phyloP scores from a whole-genome alignment of 352 stramenopile genomes.

The Pythium rishiriense region DNA sequence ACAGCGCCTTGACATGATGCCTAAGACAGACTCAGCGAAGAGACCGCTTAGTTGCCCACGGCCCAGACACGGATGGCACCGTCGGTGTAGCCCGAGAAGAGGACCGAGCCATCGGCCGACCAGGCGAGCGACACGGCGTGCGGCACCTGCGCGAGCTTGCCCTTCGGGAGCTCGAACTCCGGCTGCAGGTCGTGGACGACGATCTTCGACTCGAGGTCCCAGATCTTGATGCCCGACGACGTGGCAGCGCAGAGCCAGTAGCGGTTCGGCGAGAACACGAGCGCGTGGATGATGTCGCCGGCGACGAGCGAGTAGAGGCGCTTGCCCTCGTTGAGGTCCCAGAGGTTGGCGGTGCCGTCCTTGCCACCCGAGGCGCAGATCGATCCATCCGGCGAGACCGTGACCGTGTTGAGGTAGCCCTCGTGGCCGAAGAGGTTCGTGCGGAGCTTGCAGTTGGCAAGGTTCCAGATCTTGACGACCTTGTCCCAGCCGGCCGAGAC shows the following conservation, averaged over 20 bases:
- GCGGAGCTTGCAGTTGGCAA: slow-evolving; percentile 99
- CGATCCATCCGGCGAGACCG: slow-evolving; percentile 98
- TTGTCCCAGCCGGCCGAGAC: slow-evolving; percentile 99
- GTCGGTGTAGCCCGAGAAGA: slow-evolving; percentile 99
- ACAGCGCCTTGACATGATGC: too few relatives aligned
- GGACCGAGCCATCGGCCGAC: slow-evolving; percentile 97
- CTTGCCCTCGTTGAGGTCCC: slow-evolving; percentile 99
- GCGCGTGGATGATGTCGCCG: slow-evolving; percentile 95
- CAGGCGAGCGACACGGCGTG: slow-evolving; percentile 98
- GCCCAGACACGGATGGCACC: slow-evolving; percentile 96
- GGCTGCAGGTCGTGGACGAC: slow-evolving; percentile 97
- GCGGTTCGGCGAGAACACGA: slow-evolving; percentile 99
- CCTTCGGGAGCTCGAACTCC: slow-evolving; percentile 89
- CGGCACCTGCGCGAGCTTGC: slow-evolving; percentile 93
- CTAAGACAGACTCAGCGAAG: too few relatives aligned
- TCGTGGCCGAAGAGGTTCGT: slow-evolving; percentile 99
- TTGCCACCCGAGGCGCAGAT: slow-evolving; percentile 99
- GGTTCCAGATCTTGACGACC: slow-evolving; percentile 99
- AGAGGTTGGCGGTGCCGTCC: slow-evolving; percentile 99
- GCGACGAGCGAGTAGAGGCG: slow-evolving; percentile 99
- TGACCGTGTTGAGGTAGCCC: slow-evolving; percentile 99
- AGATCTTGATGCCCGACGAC: slow-evolving; percentile 99
- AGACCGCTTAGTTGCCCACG: slow-evolving; percentile 80
- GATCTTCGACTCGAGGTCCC: slow-evolving; percentile 99
- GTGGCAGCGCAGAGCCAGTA: slow-evolving; percentile 99